Conservation (phyloP, 2,329 filamentous ascomycete species). For the Fusarium pilosicola region DNA sequence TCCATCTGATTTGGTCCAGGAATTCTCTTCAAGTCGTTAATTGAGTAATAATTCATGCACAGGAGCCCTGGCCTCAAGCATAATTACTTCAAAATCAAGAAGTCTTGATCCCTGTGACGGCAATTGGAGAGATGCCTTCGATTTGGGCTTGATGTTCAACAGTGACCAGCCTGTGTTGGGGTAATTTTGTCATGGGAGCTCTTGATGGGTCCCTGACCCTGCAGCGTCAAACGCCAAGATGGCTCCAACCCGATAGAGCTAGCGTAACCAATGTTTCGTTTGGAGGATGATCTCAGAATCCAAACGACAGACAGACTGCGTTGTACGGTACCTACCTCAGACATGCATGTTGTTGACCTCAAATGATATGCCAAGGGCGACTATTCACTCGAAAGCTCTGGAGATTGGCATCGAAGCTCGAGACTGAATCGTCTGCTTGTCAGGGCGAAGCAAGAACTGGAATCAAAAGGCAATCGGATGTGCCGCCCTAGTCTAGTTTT, state of each 20-base stretch:
- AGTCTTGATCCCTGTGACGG: not conserved
- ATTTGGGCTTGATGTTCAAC: not conserved
- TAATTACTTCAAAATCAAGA: not conserved
- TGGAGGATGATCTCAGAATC: not conserved
- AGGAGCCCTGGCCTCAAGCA: not conserved
- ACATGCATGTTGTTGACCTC: not conserved
- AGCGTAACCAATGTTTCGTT: not conserved
- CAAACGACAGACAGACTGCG: not conserved
- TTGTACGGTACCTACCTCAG: too few relatives aligned
- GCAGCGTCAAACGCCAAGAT: not conserved
- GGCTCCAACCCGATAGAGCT: not conserved
- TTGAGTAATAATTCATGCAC: not conserved
- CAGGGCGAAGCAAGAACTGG: not conserved
- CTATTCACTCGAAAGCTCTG: not conserved
- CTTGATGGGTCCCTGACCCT: not conserved
- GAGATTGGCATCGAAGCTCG: not conserved
- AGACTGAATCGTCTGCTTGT: not conserved
- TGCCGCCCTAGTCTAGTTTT: not conserved
- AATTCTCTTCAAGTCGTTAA: not conserved
- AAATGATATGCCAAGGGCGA: not conserved
- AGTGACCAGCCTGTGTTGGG: not conserved
- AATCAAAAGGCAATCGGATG: not conserved
- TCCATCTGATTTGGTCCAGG: not conserved
- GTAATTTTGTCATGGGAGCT: not conserved
- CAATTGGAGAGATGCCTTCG: not conserved